Evolutionary conservation across 192 early-diverging fungal genomes (phyloP), one percentile per base, ranked within the genome.

Genomic region (Backusella circina): DNA sequence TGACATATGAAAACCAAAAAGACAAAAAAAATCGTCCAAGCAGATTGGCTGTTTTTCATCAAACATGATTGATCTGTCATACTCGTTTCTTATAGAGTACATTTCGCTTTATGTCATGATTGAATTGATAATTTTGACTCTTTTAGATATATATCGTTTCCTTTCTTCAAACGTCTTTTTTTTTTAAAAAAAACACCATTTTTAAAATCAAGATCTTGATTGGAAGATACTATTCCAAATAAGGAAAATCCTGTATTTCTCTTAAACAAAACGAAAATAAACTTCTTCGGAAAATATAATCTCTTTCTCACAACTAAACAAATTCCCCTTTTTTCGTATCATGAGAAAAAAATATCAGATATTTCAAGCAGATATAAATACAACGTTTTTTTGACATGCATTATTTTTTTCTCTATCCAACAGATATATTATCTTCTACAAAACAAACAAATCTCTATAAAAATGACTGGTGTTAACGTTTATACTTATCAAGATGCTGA

Each of bases 401-500:
- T 28, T 23, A 26, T 61, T 23, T 47, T 47, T 44, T n/a, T n/a
- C n/a, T 47, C 2, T 41, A 47, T 47, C 2, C 54, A 61, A 61
- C 8, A 28, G 26, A 61, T 61, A 15, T 15, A 10, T 61, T 26
- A 61, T 61, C 54, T 61, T 61, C 12, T 26, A 61, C 50, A 51
- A 61, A 61, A 28, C 54, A 28, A 9, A 61, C 4, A 28, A 54
- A 61, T 12, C 26, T n/a, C n/a, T n/a, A n/a, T n/a, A 61, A 61
- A 61, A 61, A 61, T 61, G 54, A 61, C 54, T 28, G 54, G 23
- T 61, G 54, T 61, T 61, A 61, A 61, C 54, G 54, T 61, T 61
- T 61, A 61, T 61, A 61, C 54, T 61, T 61, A 12, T 12, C 54
- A 61, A 61, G 72, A 73, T 61, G 72, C 72, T 65, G 72, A 73